Evolutionary conservation across 208 protist genomes (phyloP), one percentile per base, ranked within the genome.

Genomic region (Trypanosoma lewisi): DNA sequence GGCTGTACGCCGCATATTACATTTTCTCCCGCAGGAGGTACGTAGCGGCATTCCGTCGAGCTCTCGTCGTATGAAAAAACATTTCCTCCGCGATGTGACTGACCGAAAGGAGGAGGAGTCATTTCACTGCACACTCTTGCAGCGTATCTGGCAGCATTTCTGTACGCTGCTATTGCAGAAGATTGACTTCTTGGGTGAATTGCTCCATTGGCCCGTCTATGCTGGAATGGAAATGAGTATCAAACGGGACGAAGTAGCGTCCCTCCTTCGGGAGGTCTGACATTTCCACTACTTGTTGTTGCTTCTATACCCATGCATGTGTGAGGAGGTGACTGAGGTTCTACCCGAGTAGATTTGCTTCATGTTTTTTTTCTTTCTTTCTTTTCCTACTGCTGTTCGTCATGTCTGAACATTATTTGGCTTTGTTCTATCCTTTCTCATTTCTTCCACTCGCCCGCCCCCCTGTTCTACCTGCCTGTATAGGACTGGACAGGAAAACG

Each of bases 81-180:
- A 95, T 58, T 90, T 95, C 64, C 64, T 93, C 41, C 71, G 73
- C 19, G 86, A 93, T 65, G 83, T 93, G 3, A 75, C 56, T 4
- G 51, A 61, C 16, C 66, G 47, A 36, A 70, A 79, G 25, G 69
- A 73, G 44, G 85, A 91, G 59, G 82, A 76, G n/a, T 83, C 77
- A 5, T 93, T 95, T 58, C 84, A 93, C 49, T 76, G 75, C 42
- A 89, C 80, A 50, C 77, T 95, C 48, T 66, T 93, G 55, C 89
- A 93, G 63, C 73, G 78, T 7, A 86, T 85, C 19, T 95, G 89
- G 87, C 85, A 86, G 54, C 75, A 92, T 63, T 95, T 91, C 63
- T 68, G 70, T 0, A 65, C 69, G 34, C 56, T 93, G 39, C 53
- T 95, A 9, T 57, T 89, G 50, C 80, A 82, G 53, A 93, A 93